Evolutionary conservation across 164 flowering plant genomes (phyloP).

Genomic region (Tinospora cordifolia): DNA sequence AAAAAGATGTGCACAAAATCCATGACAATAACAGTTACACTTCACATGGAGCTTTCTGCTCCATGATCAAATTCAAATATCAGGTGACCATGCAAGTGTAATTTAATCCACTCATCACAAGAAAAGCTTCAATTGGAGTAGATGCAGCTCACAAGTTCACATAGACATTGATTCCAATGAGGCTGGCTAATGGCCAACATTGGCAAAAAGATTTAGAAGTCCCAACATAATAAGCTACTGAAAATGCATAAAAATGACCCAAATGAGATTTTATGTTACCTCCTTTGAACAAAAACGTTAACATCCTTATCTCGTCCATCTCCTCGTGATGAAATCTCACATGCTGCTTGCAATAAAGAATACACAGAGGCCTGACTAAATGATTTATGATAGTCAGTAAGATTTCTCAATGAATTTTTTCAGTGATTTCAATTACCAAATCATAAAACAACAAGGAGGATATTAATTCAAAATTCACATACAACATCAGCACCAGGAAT

Average conservation of each 20-base stretch:
- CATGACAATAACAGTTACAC: neutral
- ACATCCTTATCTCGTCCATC: constrained; percentile 76
- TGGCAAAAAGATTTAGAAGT: neutral
- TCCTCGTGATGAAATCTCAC: constrained; percentile 74
- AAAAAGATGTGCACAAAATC: neutral
- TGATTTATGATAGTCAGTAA: neutral
- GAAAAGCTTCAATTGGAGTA: neutral
- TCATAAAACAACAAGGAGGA: neutral
- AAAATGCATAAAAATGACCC: neutral
- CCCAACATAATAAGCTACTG: neutral
- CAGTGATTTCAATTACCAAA: neutral
- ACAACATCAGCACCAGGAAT: too few species aligned
- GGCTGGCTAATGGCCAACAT: neutral
- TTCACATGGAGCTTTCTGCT: neutral
- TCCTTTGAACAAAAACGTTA: constrained; percentile 77
- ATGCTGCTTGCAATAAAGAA: constrained; percentile 80
- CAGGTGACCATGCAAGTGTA: neutral
- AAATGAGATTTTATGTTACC: constrained; percentile 34
- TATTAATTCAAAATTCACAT: neutral
- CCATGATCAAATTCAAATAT: neutral
- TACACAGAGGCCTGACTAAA: constrained; percentile 71
- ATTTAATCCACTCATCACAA: neutral
- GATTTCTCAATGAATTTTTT: neutral
- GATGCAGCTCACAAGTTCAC: neutral
- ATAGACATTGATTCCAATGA: neutral